Conservation (phyloP, 2,329 filamentous ascomycete species). For the Ustulina deusta region DNA sequence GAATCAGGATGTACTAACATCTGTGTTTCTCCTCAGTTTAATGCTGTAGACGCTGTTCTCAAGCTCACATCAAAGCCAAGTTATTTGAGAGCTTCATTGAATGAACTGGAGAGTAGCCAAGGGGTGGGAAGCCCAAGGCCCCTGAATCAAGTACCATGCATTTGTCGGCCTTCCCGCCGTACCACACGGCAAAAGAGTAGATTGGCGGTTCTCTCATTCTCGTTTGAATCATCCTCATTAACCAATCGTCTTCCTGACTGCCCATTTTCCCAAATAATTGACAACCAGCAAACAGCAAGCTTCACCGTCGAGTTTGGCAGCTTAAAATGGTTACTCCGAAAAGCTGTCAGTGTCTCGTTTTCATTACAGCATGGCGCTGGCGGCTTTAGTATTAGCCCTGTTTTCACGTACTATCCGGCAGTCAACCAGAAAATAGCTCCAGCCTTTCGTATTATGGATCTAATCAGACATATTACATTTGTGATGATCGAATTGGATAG, state of each 20-base stretch:
- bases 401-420: conserved; percentile 4
- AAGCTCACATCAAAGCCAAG: conserved; percentile 4
- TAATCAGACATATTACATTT: not conserved
- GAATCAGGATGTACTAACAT: not conserved
- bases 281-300: not conserved
- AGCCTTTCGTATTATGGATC: not conserved
- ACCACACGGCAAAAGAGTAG: not conserved
- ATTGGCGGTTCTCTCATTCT: not conserved
- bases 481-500: too few species aligned
- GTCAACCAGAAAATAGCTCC: not conserved
- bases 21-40: not conserved
- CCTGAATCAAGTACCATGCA: conserved; percentile 1
- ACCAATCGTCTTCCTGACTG: conserved; percentile 3
- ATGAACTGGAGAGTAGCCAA: not conserved
- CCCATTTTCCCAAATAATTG: conserved; percentile 8
- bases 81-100: not conserved
- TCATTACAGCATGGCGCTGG: not conserved
- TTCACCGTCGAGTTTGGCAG: not conserved
- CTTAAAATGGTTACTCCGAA: not conserved
- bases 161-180: conserved; percentile 6
- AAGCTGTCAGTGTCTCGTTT: not conserved
- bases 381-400: conserved; percentile 5
- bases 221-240: not conserved
- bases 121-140: not conserved
- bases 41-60: not conserved